Evolutionary conservation across 805 yeast genomes (phyloP), one percentile per base, ranked within the genome.

Genomic region (Alloascoidea hylecoeti): DNA sequence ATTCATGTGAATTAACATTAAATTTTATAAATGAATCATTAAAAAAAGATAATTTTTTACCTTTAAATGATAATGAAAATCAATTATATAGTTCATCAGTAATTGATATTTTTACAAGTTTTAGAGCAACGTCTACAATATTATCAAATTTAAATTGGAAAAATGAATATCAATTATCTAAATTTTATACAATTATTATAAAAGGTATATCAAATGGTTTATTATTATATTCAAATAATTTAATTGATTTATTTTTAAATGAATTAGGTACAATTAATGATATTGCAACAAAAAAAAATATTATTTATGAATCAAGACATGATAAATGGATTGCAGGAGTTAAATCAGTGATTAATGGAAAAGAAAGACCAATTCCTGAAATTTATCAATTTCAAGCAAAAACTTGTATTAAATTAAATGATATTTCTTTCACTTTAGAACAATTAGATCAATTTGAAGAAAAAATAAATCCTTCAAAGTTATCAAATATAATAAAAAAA

Each of bases 321-420:
- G 61, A 59, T 17, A 54, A 56, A 32, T 56, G 58, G 55, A 50
- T 59, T 13, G 43, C 58, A 1, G 47, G 50, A 41, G 57, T 63
- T 2, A 55, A 53, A 19, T 58, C 51, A 38, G 60, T 61, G 2
- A 46, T 55, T 38, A 55, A 63, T 16, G 51, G 58, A 2, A 54
- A 52, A 1, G 62, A 61, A 34, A 39, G 60, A 3, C 58, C 56
- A 4, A 44, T 53, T 36, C 68, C 72, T 2, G 67, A 64, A 13
- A 78, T 86, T 0, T 75, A 65, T 49, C 66, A 70, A 34, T 79
- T 79, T 57, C 62, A 66, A 41, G 59, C 65, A 4, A 64, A 68
- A 38, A 75, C 86, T 0, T 83, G 94, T 55, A 72, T 80, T n/a
- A 75, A 79, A n/a, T 59, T 84, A 42, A 82, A 81, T 53, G 75